Conservation (phyloP, 2,329 filamentous ascomycete genomes). For the Shiraia bambusicola region DNA sequence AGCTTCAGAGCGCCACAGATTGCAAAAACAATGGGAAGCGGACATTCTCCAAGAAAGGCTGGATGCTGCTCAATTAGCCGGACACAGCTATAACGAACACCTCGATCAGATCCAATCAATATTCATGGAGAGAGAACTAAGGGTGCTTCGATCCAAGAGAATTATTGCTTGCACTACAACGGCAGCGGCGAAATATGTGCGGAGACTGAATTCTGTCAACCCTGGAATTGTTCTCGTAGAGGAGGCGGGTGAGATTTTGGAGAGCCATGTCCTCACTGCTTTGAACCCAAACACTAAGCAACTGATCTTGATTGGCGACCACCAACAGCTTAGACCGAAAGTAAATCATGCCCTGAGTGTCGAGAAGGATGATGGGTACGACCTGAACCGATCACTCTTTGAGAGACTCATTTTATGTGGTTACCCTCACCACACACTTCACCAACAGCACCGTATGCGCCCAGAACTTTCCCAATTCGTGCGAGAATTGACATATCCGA, state of each 20-base stretch:
- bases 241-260: slow-evolving; percentile 69
- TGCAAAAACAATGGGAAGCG: too few relatives aligned
- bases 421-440: slow-evolving; percentile 52
- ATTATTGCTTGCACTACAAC: slow-evolving; percentile 70
- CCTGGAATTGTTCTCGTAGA: slow-evolving; percentile 64
- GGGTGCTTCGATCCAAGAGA: slow-evolving; percentile 19
- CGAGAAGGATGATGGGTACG: slow-evolving; percentile 57
- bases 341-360: slow-evolving; percentile 59
- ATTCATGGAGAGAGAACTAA: too few relatives aligned
- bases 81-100: too few relatives aligned
- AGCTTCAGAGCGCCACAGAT: too few relatives aligned
- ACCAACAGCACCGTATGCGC: slow-evolving; percentile 65
- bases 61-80: too few relatives aligned
- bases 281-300: slow-evolving; percentile 57
- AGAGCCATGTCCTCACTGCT: slow-evolving; percentile 62
- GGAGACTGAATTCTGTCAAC: slow-evolving; percentile 52
- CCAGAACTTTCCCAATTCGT: slow-evolving; percentile 63
- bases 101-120: too few relatives aligned
- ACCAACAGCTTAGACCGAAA: slow-evolving; percentile 68
- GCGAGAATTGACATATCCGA: slow-evolving; percentile 59
- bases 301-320: slow-evolving; percentile 67
- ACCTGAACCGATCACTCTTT: slow-evolving; percentile 66
- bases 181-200: slow-evolving; percentile 60
- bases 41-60: too few relatives aligned
- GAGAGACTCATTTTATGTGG: slow-evolving; percentile 58